Percentiles rank a stretch among this genome's conserved stretches.
These are phyloP conservation scores for Pythium brassicae DNA, from an alignment of 352 stramenopile genomes.

Conservation along the genomic window DNA sequence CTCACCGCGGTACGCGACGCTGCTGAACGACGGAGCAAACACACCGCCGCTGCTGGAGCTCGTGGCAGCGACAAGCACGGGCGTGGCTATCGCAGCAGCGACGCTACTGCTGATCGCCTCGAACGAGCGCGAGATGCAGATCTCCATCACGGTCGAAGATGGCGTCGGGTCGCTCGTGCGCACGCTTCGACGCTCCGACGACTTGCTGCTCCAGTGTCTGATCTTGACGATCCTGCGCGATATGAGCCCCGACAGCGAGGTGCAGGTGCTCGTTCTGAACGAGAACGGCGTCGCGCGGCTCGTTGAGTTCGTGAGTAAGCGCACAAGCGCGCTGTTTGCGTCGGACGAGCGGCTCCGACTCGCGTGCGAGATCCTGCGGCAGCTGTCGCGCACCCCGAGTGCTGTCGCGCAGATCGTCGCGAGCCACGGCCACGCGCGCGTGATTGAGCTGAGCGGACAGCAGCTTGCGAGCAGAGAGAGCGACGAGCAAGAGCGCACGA, in stretches of 20 bases:
- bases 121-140: slow-evolving; percentile 48
- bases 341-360: slow-evolving; percentile 36
- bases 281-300: slow-evolving; percentile 36
- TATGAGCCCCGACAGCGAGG: slow-evolving; percentile 57
- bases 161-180: slow-evolving; percentile 51
- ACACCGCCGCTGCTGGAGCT: slow-evolving; percentile 49
- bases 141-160: slow-evolving; percentile 70
- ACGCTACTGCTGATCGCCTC: slow-evolving; percentile 38
- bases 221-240: slow-evolving; percentile 40
- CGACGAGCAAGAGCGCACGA: slow-evolving; percentile 14
- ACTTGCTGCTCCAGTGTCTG: slow-evolving; percentile 36
- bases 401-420: slow-evolving; percentile 38
- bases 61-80: slow-evolving; percentile 20
- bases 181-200: slow-evolving; percentile 29
- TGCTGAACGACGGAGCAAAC: slow-evolving; percentile 56
- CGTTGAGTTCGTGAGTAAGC: slow-evolving; percentile 40
- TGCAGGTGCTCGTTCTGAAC: slow-evolving; percentile 57
- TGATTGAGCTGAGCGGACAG: slow-evolving; percentile 39
- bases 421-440: slow-evolving; percentile 23
- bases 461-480: slow-evolving; percentile 10
- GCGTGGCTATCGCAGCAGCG: slow-evolving; percentile 37
- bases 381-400: slow-evolving; percentile 29
- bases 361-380: slow-evolving; percentile 37
- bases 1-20: slow-evolving; percentile 14
- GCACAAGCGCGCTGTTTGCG: slow-evolving; percentile 16